Conservation (phyloP, 306 rosid genomes). For the Vicia faba region DNA sequence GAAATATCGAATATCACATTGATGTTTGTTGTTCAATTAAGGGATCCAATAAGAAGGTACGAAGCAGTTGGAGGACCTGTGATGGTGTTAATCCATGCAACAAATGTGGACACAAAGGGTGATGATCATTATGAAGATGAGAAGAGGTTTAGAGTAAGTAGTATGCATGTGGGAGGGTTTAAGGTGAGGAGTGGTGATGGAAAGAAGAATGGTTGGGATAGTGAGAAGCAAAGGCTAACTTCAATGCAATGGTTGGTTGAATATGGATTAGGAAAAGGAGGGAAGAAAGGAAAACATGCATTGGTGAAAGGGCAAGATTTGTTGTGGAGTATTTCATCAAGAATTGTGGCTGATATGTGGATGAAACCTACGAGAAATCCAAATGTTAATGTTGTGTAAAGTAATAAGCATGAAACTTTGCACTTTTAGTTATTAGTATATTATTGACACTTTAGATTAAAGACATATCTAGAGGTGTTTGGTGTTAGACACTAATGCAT, state of each 20-base stretch:
- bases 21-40: conserved; percentile 63
- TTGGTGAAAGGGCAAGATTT: conserved; percentile 55
- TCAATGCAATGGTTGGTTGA: conserved; percentile 93
- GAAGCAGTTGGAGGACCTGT: conserved; percentile 89
- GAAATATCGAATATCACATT: conserved; percentile 47
- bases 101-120: conserved; percentile 34
- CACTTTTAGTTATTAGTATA: not conserved
- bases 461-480: not conserved
- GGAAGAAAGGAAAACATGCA: conserved; percentile 62
- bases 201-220: conserved; percentile 63
- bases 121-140: conserved; percentile 37
- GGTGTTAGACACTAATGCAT: not conserved
- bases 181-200: conserved; percentile 54
- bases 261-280: conserved; percentile 69
- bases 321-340: conserved; percentile 87
- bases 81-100: conserved; percentile 60
- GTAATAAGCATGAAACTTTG: conserved; percentile 22
- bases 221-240: conserved; percentile 71
- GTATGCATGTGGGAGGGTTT: conserved; percentile 80
- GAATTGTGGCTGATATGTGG: conserved; percentile 89
- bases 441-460: not conserved
- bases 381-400: conserved; percentile 56
- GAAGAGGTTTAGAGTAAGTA: conserved; percentile 60
- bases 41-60: conserved; percentile 71
- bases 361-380: conserved; percentile 81